Base-by-base conservation (phyloP, 2,329 filamentous ascomycete genomes). In the Neopestalotiopsis sp. region DNA sequence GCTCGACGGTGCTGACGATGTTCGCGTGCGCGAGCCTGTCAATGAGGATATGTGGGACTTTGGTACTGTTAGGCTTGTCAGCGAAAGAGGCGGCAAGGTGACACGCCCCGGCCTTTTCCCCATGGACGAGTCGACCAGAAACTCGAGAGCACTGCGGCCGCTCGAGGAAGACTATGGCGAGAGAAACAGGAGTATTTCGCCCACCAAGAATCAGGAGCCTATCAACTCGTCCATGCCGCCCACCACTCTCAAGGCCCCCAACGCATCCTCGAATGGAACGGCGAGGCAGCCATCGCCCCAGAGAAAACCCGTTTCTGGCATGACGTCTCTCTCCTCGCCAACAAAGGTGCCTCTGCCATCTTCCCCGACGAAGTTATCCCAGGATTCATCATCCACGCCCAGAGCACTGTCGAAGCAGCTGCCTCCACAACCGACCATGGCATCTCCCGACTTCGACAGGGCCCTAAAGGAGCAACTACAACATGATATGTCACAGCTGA, bases 41-140 rank as follows among this genome's bases (percentile, higher is more conserved):
- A 87, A 91, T 71, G 94, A 98, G 78, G 96, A 98, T 79, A 89
- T 98, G 78, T 99, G 96, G 96, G 96, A 99, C 80, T 99, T 99
- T 83, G 96, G 96, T 58, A 99, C 96, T 0, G 94, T 99, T 66
- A 89, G 95, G 68, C 91, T 97, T 5, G 90, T 91, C n/a, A 89
- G 88, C 40, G 89, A 91, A 67, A 87, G 89, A 34, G 90, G 90
- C 70, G 86, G 86, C 38, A 77, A 88, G 1, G 76, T 87, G 7
- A 82, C 82, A 60, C 83, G 89, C 61, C 85, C 86, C 0, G 91
- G 91, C 3, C 83, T 89, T 17, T 86, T 92, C 73, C 85, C 90
- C 0, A 90, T 97, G 90, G 94, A 93, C 72, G 93, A 95, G 70
- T 91, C 92, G 40, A 92, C 91, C 13, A 91, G 92, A 20, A 97